phyloP scores from a whole-genome alignment of 2,329 filamentous ascomycete species.

The Stemphylium beticola region DNA sequence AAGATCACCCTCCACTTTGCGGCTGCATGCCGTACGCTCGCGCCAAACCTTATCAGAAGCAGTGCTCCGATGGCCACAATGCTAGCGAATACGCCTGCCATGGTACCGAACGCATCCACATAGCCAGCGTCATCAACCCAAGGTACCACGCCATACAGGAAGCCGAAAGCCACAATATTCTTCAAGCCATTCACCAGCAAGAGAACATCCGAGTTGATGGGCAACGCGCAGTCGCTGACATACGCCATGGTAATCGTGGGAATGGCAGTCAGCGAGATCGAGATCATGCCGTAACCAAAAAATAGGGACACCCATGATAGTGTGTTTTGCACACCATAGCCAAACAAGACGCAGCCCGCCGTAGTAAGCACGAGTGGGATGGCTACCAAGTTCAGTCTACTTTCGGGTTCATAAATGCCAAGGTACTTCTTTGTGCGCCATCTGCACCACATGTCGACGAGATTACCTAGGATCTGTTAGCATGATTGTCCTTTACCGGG shows the following conservation, averaged over 20 bases:
- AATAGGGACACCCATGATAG: constrained; percentile 55
- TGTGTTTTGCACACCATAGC: constrained; percentile 52
- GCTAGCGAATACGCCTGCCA: constrained; percentile 47
- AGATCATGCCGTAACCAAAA: constrained; percentile 56
- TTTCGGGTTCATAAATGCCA: constrained; percentile 57
- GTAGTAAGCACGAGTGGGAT: constrained; percentile 52
- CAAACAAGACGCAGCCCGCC: constrained; percentile 54
- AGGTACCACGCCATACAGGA: constrained; percentile 54
- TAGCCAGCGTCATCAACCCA: constrained; percentile 50
- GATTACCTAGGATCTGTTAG: constrained; percentile 39
- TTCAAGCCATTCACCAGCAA: constrained; percentile 51
- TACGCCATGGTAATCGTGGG: constrained; percentile 53
- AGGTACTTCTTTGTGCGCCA: constrained; percentile 50
- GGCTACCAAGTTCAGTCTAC: constrained; percentile 50
- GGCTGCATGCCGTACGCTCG: constrained; percentile 39
- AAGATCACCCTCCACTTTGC: constrained; percentile 48
- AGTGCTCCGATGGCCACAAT: constrained; percentile 43
- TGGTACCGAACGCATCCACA: constrained; percentile 46
- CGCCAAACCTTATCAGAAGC: constrained; percentile 42
- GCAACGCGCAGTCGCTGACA: constrained; percentile 49
- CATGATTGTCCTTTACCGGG: not conserved
- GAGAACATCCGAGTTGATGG: constrained; percentile 47
- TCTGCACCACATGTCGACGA: constrained; percentile 53
- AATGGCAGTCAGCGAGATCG: constrained; percentile 50
- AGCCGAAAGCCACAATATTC: constrained; percentile 58